Percentiles rank a stretch among this genome's conserved stretches.
Evolutionary conservation across 495 filamentous ascomycete species (phyloP).

Genomic region (Viridothelium virens): DNA sequence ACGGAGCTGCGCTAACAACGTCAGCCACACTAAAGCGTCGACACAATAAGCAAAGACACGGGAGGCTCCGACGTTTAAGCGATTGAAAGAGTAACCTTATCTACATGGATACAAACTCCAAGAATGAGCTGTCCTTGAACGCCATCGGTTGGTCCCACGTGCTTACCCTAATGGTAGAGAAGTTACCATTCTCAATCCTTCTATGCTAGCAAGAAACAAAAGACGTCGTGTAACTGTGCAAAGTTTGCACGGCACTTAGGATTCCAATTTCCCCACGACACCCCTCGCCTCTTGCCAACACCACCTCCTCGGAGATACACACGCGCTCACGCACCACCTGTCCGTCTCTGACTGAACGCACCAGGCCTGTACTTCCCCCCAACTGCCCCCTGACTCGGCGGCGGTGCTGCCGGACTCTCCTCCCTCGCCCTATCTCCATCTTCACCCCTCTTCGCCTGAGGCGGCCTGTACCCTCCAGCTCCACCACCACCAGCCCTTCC

Average conservation of each 20-base stretch:
- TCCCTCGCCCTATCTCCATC: slow-evolving; percentile 24
- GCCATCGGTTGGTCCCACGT: neutral
- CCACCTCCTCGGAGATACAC: neutral
- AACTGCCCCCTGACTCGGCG: neutral
- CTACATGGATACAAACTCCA: neutral
- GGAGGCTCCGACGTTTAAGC: neutral
- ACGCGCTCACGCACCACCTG: slow-evolving; percentile 4
- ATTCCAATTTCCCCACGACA: too few relatives aligned
- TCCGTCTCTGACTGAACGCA: slow-evolving; percentile 19
- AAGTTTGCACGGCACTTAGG: too few relatives aligned
- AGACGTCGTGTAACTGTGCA: neutral
- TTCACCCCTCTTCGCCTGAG: slow-evolving; percentile 20
- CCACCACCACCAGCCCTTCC: slow-evolving; percentile 1
- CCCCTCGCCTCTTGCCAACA: neutral
- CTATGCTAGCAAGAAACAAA: neutral
- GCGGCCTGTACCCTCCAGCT: slow-evolving; percentile 14
- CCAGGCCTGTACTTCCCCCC: slow-evolving; percentile 33
- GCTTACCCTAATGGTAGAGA: neutral
- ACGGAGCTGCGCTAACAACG: neutral
- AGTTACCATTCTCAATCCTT: neutral
- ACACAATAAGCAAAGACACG: neutral
- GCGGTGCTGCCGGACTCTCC: slow-evolving; percentile 22
- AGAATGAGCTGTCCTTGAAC: neutral
- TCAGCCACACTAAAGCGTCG: neutral
- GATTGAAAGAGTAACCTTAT: neutral